These are phyloP conservation scores for Solanum ahanhuiri DNA, from an alignment of 257 asterid genomes.

Conservation along the genomic window DNA sequence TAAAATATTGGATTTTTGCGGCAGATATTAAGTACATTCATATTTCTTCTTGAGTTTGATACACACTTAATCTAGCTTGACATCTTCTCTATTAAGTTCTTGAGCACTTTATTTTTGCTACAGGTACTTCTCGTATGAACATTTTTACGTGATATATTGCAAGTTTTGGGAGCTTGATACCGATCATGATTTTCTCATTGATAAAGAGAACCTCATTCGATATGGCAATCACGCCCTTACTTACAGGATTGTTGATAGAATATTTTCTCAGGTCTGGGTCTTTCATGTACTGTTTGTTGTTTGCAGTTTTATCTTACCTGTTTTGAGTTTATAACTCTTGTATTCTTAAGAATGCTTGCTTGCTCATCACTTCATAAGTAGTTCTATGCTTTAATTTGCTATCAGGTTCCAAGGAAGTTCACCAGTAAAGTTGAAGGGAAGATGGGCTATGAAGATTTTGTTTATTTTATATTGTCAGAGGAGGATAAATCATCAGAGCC, in stretches of 20 bases:
- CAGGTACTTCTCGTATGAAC: conserved; percentile 99
- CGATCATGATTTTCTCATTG: conserved; percentile 96
- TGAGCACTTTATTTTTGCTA: conserved; percentile 10
- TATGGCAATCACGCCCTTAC: conserved; percentile 99
- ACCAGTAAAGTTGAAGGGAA: conserved; percentile 97
- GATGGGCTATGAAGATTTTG: conserved; percentile 99
- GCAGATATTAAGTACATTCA: not conserved
- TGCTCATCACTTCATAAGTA: not conserved
- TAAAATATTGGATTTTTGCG: not conserved
- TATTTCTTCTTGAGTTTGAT: not conserved
- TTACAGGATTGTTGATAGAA: conserved; percentile 95
- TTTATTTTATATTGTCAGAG: conserved; percentile 94
- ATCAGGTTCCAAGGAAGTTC: conserved; percentile 92
- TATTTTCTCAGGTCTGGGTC: conserved; percentile 91
- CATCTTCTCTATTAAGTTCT: not conserved
- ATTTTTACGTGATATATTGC: conserved; percentile 98
- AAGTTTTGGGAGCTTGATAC: conserved; percentile 99
- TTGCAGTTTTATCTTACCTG: conserved; percentile 8
- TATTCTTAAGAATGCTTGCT: not conserved
- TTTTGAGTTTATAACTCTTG: conserved; percentile 1
- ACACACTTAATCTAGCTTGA: not conserved
- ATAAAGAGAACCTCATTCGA: conserved; percentile 94
- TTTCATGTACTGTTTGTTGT: conserved; percentile 9
- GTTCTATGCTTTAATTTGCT: conserved; percentile 19
- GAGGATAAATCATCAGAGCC: conserved; percentile 98